Base-by-base conservation (phyloP, 208 protist genomes). In the Leishmania lainsoni region DNA sequence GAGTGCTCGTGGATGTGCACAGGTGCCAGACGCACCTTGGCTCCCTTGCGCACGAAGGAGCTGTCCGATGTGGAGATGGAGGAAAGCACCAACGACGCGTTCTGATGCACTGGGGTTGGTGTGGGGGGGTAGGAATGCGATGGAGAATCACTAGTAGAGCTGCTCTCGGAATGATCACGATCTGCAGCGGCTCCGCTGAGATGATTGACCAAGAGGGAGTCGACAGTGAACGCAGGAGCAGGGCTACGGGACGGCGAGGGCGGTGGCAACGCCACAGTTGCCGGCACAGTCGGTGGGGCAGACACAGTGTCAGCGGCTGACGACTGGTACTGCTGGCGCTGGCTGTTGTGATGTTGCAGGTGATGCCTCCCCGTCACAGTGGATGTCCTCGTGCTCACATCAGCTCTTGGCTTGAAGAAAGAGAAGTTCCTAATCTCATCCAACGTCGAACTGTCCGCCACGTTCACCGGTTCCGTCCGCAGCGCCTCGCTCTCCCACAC, bases 401-500 rank as follows among this genome's bases (percentile, higher is more conserved):
- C 54, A 2, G 26, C 74, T 45, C 72, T 35, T 16, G 63, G 8
- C 52, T 81, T 79, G 66, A 87, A 86, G 79, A 86, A 83, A 42
- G 86, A 85, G 14, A 83, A 52, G 51, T 80, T 86, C 26, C 75
- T 76, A 17, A 85, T 26, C 16, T 78, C 63, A 66, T 78, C 85
- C 54, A 42, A 10, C 10, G 29, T 22, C 39, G 39, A 29, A 56
- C 12, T 45, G 68, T 77, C 69, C 52, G 72, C 42, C 29, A 80
- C 9, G 29, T 86, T 75, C 26, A 79, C 76, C 74, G 68, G 75
- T 81, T 93, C 90, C 32, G 93, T 94, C 65, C 87, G 84, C 61
- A 93, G 71, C 48, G 85, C 89, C 45, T 79, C 80, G 71, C 84
- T 87, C 84, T 96, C 91, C 93, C 91, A 95, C 42, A 94, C 87